Conservation (phyloP, 2,329 filamentous ascomycete genomes). For the Dactylellina parvicollis region DNA sequence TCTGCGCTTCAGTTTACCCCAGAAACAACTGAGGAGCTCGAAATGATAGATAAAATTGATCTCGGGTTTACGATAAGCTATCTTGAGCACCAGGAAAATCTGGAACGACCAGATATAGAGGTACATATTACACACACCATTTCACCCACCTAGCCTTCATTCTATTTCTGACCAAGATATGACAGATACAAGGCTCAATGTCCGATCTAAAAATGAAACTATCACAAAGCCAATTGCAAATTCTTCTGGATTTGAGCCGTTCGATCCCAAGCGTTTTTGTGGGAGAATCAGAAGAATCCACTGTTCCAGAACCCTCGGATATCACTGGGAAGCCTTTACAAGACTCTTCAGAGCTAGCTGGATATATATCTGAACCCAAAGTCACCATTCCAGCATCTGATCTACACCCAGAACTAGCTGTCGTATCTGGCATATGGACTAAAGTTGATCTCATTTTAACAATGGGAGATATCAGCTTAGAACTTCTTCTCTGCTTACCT, state of each 20-base stretch:
- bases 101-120: constrained; percentile 86
- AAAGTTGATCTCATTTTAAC: constrained; percentile 93
- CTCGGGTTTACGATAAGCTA: constrained; percentile 92
- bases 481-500: constrained; percentile 81
- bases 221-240: constrained; percentile 90
- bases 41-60: constrained; percentile 97
- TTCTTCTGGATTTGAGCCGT: constrained; percentile 84
- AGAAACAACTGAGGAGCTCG: constrained; percentile 80
- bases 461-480: constrained; percentile 84
- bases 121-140: constrained; percentile 24
- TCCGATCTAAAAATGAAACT: constrained; percentile 90
- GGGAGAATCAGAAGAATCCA: constrained; percentile 76
- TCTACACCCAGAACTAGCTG: constrained; percentile 76
- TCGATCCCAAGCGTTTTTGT: constrained; percentile 89
- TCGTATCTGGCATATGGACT: constrained; percentile 80
- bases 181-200: constrained; percentile 80
- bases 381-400: constrained; percentile 62
- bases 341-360: constrained; percentile 64
- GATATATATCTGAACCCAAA: constrained; percentile 23
- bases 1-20: constrained; percentile 83
- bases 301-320: constrained; percentile 74
- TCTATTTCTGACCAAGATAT: neutral
- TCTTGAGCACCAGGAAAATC: constrained; percentile 80
- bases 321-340: constrained; percentile 59
- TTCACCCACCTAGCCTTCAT: too few species aligned